Base-by-base conservation (phyloP, 2,329 filamentous ascomycete species). In the Zymoseptoria crescenta region DNA sequence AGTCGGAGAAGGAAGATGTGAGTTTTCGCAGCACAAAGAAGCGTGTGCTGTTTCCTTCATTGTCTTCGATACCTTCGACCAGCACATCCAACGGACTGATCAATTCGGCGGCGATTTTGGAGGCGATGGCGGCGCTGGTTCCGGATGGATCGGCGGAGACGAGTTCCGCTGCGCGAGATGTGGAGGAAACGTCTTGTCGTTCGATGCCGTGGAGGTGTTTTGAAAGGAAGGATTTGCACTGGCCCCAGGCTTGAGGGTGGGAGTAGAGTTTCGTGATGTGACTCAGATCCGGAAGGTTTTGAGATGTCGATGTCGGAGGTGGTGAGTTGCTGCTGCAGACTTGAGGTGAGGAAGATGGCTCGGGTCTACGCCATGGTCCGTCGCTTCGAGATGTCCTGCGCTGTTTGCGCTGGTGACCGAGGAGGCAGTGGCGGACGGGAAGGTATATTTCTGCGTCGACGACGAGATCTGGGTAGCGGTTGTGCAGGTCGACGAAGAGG, bases 221-320 rank as follows among this genome's bases (percentile, higher is more conserved):
- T 8, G 81, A 79, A 27, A 96, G 81, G 74, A 96, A 96, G 8
- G 71, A 74, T 51, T 86, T 85, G 74, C 92, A 96, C 76, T 99
- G 94, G 27, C 91, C 91, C 80, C 94, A 96, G 28, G 91, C 94
- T 75, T 99, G 94, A 8, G 93, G 92, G 74, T 99, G 94, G 24
- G 90, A 94, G 77, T 96, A 96, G 49, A 99, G 75, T 69, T 87
- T 87, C 66, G 81, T 83, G 68, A 97, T 81, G 66, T 87, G 80
- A 57, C 76, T 74, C 62, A 92, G 74, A 63, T 77, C 75, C 64
- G 8, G 81, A 80, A 6, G 81, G 83, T 61, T 74, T 77, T 19
- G 52, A 48, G 5, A 54, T 54, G 29, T 30, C 54, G 21, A 20
- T 49, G 30, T 55, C 5, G n/a, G 45, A 9, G 54, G 28, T 45